Evolutionary conservation across 495 filamentous ascomycete genomes (phyloP).

Genomic region (Talaromyces liani): DNA sequence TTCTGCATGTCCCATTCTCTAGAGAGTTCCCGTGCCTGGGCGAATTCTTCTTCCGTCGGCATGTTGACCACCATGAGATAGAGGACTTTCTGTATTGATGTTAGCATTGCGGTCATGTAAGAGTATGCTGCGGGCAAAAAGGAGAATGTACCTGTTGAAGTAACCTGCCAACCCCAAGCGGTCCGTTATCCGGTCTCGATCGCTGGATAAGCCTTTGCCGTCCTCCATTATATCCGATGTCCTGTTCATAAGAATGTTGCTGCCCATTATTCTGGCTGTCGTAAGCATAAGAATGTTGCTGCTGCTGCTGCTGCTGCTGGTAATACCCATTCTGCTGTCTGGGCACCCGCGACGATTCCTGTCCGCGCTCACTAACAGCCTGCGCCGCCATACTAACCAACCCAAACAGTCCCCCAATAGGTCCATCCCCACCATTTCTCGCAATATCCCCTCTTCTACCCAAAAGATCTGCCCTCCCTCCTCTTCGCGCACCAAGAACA

Average conservation of each 20-base stretch:
- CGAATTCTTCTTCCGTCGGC: constrained; percentile 40
- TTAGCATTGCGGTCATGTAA: background rate
- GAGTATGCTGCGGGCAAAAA: background rate
- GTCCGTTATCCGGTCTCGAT: background rate
- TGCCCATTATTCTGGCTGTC: too few relatives aligned
- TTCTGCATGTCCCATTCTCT: background rate
- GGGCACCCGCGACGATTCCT: background rate
- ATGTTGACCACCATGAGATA: constrained; percentile 49
- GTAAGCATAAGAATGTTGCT: too few relatives aligned
- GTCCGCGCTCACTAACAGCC: background rate
- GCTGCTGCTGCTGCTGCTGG: background rate
- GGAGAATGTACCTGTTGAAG: background rate
- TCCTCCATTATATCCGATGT: too few relatives aligned
- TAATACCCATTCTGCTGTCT: background rate
- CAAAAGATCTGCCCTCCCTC: background rate
- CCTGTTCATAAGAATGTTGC: background rate
- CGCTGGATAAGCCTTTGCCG: background rate
- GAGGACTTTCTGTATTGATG: constrained; percentile 31
- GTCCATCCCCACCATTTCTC: background rate
- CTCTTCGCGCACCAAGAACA: too few relatives aligned
- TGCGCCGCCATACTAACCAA: constrained; percentile 2
- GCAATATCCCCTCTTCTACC: background rate
- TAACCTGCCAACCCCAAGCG: background rate
- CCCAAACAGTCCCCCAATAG: background rate
- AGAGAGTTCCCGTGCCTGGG: constrained; percentile 13